Evolutionary conservation across 2,329 filamentous ascomycete genomes (phyloP), one percentile per base, ranked within the genome.

Genomic region (Thelonectria blattea): DNA sequence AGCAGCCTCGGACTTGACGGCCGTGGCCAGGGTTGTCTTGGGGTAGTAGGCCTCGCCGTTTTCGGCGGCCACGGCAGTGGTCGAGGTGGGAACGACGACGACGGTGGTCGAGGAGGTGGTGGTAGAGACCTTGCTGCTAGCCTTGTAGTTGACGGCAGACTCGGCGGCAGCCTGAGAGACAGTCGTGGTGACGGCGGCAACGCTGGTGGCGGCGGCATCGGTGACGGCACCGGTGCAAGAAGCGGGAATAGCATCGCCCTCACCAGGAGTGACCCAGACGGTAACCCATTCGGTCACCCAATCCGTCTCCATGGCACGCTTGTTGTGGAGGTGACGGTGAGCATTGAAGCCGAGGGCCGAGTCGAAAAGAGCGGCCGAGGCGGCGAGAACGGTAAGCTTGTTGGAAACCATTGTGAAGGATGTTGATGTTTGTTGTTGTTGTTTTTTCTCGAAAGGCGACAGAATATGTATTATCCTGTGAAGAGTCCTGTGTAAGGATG

Each of bases 211-310:
- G 46, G 71, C 61, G 22, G 71, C 61, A 43, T 47, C 42, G 46
- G 15, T 41, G 14, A 12, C 18, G 11, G 43, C 27, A 12, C 53
- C 53, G n/a, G 53, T 56, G 53, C 53, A 50, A 11, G 70, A 61
- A 45, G 72, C 62, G 27, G 71, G 62, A 48, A 72, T 57, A 22
- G 67, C 47, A n/a, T 68, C 56, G 49, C 67, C 65, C 59, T 71
- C 69, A 53, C 67, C 69, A 11, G 71, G 73, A 55, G 69, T 74
- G 52, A 79, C 75, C 59, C 70, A 76, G 63, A 79, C 75, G 39
- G 79, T 82, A 60, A 72, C 61, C 54, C 60, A 67, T 54, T 80
- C 77, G 42, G 78, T 81, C 53, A 78, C 75, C 74, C 75, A 80
- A 55, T 77, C 74, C 10, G 75, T 71, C 43, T 76, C 69, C 22